Evolutionary conservation across 2,329 filamentous ascomycete species (phyloP).

Genomic region (Fusarium poae): DNA sequence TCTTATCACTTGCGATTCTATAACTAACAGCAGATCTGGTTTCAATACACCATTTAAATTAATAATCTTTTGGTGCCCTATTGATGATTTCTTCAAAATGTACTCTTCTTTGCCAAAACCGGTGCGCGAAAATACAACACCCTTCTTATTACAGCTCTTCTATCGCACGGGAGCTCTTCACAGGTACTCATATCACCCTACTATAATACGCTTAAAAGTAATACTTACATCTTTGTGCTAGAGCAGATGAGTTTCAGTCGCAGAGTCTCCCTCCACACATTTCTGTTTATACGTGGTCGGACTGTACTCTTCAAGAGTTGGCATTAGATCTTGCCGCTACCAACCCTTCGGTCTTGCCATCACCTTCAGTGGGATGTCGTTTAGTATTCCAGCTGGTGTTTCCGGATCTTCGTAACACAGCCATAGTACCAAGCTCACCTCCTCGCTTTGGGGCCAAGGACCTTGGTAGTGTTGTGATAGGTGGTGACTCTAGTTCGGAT

Average conservation of each 20-base stretch:
- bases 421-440: slow-evolving; percentile 45
- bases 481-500: slow-evolving; percentile 64
- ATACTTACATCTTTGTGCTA: slow-evolving; percentile 50
- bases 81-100: slow-evolving; percentile 18
- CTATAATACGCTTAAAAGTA: slow-evolving; percentile 1
- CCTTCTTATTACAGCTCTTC: slow-evolving; percentile 88
- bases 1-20: slow-evolving; percentile 4
- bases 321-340: slow-evolving; percentile 79
- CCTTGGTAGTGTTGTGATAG: slow-evolving; percentile 84
- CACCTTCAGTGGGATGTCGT: slow-evolving; percentile 82
- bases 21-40: slow-evolving; percentile 1
- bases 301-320: slow-evolving; percentile 84
- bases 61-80: not conserved
- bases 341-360: slow-evolving; percentile 75
- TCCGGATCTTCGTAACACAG: slow-evolving; percentile 71
- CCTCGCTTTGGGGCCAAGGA: slow-evolving; percentile 81
- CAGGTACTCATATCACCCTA: slow-evolving; percentile 60
- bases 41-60: not conserved
- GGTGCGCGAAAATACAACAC: slow-evolving; percentile 80
- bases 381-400: slow-evolving; percentile 90
- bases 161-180: slow-evolving; percentile 82
- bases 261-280: slow-evolving; percentile 73
- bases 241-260: slow-evolving; percentile 77
- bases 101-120: slow-evolving; percentile 35
- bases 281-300: slow-evolving; percentile 87